Percentiles rank a stretch among this genome's conserved stretches.
Evolutionary conservation across 2,329 filamentous ascomycete species (phyloP).

Genomic region (Fusarium compactum): DNA sequence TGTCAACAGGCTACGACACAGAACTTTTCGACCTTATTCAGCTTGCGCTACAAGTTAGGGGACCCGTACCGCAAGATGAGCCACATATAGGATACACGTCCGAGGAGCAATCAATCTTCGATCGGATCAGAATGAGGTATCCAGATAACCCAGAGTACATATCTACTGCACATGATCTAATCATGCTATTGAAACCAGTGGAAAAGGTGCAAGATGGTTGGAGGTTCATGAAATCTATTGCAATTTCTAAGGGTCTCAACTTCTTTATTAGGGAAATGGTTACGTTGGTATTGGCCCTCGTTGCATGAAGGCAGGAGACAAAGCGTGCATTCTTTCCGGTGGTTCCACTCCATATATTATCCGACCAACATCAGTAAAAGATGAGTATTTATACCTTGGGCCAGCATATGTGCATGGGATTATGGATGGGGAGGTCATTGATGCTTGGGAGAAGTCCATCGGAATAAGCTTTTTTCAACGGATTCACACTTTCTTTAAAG

Average conservation of each 20-base stretch:
- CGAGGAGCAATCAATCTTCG: rapidly evolving
- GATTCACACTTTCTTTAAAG: too few relatives aligned
- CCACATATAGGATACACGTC: too few relatives aligned
- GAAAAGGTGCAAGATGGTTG: too few relatives aligned
- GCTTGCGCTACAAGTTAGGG: background rate
- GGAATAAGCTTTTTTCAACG: too few relatives aligned
- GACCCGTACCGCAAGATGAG: too few relatives aligned
- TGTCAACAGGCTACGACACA: rapidly evolving
- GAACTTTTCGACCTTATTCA: too few relatives aligned
- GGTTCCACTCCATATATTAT: background rate
- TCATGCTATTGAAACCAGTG: too few relatives aligned
- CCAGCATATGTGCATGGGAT: background rate
- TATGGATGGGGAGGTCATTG: background rate
- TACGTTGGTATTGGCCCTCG: background rate
- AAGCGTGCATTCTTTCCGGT: background rate
- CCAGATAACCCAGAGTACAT: too few relatives aligned
- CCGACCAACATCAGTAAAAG: rapidly evolving
- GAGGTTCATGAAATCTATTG: rapidly evolving
- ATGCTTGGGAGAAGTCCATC: background rate
- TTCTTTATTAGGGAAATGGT: background rate
- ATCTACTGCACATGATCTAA: too few relatives aligned
- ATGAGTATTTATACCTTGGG: background rate
- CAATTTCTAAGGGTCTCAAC: rapidly evolving
- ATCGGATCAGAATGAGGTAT: too few relatives aligned
- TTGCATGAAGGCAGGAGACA: background rate